Evolutionary conservation across 73 alveolate genomes (phyloP), one percentile per base, ranked within the genome.

Genomic region (Halteria grandinella): DNA sequence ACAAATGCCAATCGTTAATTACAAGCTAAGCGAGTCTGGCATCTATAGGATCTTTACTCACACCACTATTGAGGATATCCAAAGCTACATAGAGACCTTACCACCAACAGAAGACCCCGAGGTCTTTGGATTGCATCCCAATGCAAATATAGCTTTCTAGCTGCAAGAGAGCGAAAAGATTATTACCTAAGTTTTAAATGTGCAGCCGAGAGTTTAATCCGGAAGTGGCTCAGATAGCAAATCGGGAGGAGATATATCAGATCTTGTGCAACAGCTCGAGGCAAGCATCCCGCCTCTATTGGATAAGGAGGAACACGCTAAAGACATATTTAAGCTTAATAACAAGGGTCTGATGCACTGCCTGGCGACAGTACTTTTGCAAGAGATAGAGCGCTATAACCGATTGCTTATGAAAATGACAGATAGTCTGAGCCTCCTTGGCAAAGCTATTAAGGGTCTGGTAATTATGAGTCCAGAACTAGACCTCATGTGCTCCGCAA

Each of bases 51-150:
- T 92, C 1, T 98, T 98, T 27, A 73, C 69, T 82, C 91, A 86
- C 75, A 78, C 28, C 8, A 71, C 63, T 3, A 79, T 91, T 12
- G 73, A 75, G 37, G 91, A 74, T 48, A 79, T 86, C 27, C 53
- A 75, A 58, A 52, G 69, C 0, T 90, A 76, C 69, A 90, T 92
- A 54, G 81, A 85, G 18, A 69, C 59, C 57, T 80, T 97, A 10
- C 99, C 99, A 10, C 79, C 83, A 44, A 77, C 90, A 49, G 99
- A 96, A 59, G 95, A 88, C 0, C 99, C 98, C 0, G 99, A 98
- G 88, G 96, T 98, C 47, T 97, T 98, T 76, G 99, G 99, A 1
- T 90, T 98, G 98, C 99, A 98, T 63, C 93, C 95, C 80, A 98
- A 98, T 82, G 99, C 99, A 1, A 97, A 96, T 87, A 95, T 97